A percentile compares a stretch with the other conserved stretches of the same genome.
These are phyloP conservation scores for Dipteronia dyeriana DNA, from an alignment of 345 rosid genomes.

Conservation along the genomic window DNA sequence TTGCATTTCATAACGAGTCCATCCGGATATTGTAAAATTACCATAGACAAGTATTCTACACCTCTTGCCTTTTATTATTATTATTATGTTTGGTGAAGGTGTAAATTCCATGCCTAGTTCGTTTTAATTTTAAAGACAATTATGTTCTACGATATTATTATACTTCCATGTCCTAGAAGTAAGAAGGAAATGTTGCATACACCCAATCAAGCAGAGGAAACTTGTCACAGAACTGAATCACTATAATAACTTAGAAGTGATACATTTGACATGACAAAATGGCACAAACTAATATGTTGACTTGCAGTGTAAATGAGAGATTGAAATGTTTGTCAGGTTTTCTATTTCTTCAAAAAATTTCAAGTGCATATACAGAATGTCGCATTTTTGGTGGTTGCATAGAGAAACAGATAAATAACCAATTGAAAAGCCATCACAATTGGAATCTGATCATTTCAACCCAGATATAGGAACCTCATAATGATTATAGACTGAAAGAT, in stretches of 20 bases:
- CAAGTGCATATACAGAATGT: background rate
- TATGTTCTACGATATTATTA: no score
- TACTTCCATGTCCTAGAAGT: no score
- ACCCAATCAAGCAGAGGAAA: no score
- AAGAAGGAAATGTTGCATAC: no score
- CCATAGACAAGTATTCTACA: background rate
- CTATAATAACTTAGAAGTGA: background rate
- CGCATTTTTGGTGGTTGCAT: background rate
- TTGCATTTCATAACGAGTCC: background rate
- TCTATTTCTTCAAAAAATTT: background rate
- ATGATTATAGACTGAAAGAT: background rate
- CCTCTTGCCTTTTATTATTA: background rate
- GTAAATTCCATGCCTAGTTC: no score
- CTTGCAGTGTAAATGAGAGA: background rate
- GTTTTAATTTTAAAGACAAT: no score
- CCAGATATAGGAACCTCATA: background rate
- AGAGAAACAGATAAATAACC: background rate
- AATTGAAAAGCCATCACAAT: background rate
- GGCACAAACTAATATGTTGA: background rate
- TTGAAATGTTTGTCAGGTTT: background rate
- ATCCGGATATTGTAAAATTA: background rate
- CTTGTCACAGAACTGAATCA: background rate
- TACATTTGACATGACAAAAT: background rate
- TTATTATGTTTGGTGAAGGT: background rate
- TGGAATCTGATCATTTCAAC: background rate